A percentile compares a stretch with the other conserved stretches of the same genome.
Evolutionary conservation across 768 basidiomycete species (phyloP).

Genomic region (Lentinula detonsa): DNA sequence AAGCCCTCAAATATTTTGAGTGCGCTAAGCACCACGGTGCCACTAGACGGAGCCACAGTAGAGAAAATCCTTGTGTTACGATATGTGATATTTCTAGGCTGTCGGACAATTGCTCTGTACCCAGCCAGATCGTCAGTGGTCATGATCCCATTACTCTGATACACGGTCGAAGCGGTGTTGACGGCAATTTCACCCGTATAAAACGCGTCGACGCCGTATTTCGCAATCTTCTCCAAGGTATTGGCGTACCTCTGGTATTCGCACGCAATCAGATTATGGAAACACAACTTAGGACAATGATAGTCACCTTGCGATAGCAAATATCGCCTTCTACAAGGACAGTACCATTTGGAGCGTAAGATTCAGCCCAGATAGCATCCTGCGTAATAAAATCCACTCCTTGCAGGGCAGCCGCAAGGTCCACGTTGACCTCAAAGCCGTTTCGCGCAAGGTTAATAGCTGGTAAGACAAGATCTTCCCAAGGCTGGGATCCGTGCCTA

Average conservation of each 20-base stretch:
- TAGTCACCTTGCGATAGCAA: conserved; percentile 13
- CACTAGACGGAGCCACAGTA: conserved; percentile 31
- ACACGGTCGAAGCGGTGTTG: conserved; percentile 10
- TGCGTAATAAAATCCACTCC: conserved; percentile 5
- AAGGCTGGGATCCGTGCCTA: conserved; percentile 37
- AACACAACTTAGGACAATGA: not conserved
- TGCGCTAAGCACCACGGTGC: conserved; percentile 26
- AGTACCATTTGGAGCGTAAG: conserved; percentile 20
- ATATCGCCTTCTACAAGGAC: conserved; percentile 13
- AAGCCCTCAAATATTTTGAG: conserved; percentile 30
- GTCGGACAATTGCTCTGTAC: conserved; percentile 15
- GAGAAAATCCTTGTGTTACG: conserved; percentile 21
- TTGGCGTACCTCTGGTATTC: conserved; percentile 16
- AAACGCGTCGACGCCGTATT: conserved; percentile 16
- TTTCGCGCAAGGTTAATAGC: conserved; percentile 30
- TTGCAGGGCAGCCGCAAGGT: conserved; percentile 10
- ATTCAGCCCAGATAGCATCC: conserved; percentile 20
- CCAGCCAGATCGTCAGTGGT: conserved; percentile 11
- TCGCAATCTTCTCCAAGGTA: conserved; percentile 15
- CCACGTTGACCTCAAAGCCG: conserved; percentile 15
- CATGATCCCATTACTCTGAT: conserved; percentile 13
- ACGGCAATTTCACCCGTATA: conserved; percentile 14
- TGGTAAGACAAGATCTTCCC: conserved; percentile 37
- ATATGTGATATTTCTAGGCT: conserved; percentile 21
- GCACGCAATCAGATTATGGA: not conserved